phyloP scores from a whole-genome alignment of 2,329 filamentous ascomycete genomes.

The Cladophialophora yegresii region DNA sequence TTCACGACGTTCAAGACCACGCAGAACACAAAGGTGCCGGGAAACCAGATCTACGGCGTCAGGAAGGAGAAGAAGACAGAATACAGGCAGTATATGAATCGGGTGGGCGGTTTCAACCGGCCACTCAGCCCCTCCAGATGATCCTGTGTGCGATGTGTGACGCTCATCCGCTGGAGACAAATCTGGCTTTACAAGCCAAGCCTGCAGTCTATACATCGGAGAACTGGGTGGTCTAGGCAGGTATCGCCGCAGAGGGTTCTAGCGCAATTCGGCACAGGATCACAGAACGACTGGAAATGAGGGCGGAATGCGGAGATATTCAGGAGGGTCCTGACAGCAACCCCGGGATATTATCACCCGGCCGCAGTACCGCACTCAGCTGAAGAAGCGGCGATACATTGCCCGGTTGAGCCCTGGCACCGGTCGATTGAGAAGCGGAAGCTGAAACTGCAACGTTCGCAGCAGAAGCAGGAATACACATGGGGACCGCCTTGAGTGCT shows the following conservation, averaged over 20 bases:
- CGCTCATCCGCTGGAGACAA: not conserved
- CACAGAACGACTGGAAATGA: not conserved
- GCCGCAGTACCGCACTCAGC: too few relatives aligned
- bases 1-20: conserved; percentile 84
- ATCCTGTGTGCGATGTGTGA: conserved; percentile 15
- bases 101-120: conserved; percentile 53
- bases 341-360: not conserved
- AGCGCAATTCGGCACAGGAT: not conserved
- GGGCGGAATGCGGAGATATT: not conserved
- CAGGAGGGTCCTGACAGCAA: not conserved
- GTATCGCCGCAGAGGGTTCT: too few relatives aligned
- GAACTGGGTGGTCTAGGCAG: not conserved
- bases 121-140: conserved; percentile 51
- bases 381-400: not conserved
- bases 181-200: not conserved
- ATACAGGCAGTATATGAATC: conserved; percentile 92
- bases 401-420: not conserved
- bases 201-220: not conserved
- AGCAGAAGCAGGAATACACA: not conserved
- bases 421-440: not conserved
- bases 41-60: conserved; percentile 80
- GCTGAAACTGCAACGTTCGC: not conserved
- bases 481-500: conserved; percentile 2
- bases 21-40: conserved; percentile 82
- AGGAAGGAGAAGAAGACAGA: conserved; percentile 91